phyloP scores from a whole-genome alignment of 2,329 filamentous ascomycete species.

The Epichloe aotearoae region DNA sequence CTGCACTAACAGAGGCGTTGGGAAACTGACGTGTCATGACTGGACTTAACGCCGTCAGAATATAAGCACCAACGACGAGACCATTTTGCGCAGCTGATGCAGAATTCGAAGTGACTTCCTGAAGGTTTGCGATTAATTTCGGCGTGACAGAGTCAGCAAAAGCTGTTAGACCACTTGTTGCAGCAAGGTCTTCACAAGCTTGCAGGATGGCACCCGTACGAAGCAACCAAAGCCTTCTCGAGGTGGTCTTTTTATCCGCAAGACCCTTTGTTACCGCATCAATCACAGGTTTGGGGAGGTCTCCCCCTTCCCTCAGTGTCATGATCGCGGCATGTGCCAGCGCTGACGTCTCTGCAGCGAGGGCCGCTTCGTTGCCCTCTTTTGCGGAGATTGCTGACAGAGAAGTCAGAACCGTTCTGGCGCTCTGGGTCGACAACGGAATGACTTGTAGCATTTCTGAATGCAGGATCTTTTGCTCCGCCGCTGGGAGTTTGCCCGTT shows the following conservation, averaged over 20 bases:
- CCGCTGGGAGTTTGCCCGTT: slow-evolving; percentile 66
- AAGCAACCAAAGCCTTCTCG: slow-evolving; percentile 70
- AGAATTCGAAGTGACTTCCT: slow-evolving; percentile 67
- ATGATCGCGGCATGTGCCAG: slow-evolving; percentile 52
- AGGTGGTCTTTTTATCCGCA: slow-evolving; percentile 67
- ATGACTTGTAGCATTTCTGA: slow-evolving; percentile 65
- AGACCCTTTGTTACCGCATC: slow-evolving; percentile 72
- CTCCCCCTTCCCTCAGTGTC: slow-evolving; percentile 45
- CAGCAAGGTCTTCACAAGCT: slow-evolving; percentile 29
- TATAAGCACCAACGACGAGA: slow-evolving; percentile 65
- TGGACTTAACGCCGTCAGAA: slow-evolving; percentile 53
- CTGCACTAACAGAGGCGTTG: slow-evolving; percentile 29
- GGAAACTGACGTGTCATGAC: slow-evolving; percentile 40
- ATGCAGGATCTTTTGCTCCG: slow-evolving; percentile 74
- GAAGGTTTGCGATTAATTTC: slow-evolving; percentile 55
- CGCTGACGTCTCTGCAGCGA: slow-evolving; percentile 61
- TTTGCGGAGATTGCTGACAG: slow-evolving; percentile 61
- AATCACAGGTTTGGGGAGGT: slow-evolving; percentile 51
- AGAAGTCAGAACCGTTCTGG: slow-evolving; percentile 51
- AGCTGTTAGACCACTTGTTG: slow-evolving; percentile 32
- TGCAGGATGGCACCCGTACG: slow-evolving; percentile 60
- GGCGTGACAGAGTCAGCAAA: slow-evolving; percentile 41
- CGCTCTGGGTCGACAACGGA: slow-evolving; percentile 45
- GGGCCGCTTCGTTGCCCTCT: slow-evolving; percentile 76
- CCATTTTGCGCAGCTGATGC: slow-evolving; percentile 69